phyloP scores from a whole-genome alignment of 441 rosid genomes.

The Aleurites moluccanus region DNA sequence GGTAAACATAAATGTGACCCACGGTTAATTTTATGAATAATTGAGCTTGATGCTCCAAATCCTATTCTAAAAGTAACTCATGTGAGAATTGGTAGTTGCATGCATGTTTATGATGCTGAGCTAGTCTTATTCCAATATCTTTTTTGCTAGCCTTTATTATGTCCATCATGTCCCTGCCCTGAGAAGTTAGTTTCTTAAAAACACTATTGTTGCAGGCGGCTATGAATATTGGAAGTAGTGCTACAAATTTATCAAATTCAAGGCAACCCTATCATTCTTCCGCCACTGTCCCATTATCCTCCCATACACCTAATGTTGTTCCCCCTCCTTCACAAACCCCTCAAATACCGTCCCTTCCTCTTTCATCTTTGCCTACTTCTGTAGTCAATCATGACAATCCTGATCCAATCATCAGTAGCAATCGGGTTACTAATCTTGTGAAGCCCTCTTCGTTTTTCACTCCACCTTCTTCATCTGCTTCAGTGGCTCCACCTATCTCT shows the following conservation, averaged over 20 bases:
- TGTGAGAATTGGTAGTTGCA: background rate
- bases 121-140: background rate
- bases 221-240: constrained; percentile 40
- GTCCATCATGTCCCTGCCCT: background rate
- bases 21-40: background rate
- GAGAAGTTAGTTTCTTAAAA: background rate
- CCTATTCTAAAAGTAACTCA: background rate
- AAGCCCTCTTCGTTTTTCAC: constrained; percentile 61
- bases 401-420: constrained; percentile 40
- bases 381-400: constrained; percentile 31
- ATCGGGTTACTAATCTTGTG: constrained; percentile 49
- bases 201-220: constrained; percentile 38
- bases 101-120: background rate
- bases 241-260: constrained; percentile 35
- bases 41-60: background rate
- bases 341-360: constrained; percentile 37
- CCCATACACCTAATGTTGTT: constrained; percentile 36
- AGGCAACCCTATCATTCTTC: constrained; percentile 44
- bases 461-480: constrained; percentile 46
- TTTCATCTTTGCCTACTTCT: constrained; percentile 38
- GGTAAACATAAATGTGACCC: background rate
- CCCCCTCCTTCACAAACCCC: constrained; percentile 38
- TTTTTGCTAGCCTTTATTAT: background rate
- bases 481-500: constrained; percentile 45
- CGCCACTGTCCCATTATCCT: constrained; percentile 36